Evolutionary conservation across 1,139 yeast genomes (phyloP).

Genomic region (Sugiyamaella sp.): DNA sequence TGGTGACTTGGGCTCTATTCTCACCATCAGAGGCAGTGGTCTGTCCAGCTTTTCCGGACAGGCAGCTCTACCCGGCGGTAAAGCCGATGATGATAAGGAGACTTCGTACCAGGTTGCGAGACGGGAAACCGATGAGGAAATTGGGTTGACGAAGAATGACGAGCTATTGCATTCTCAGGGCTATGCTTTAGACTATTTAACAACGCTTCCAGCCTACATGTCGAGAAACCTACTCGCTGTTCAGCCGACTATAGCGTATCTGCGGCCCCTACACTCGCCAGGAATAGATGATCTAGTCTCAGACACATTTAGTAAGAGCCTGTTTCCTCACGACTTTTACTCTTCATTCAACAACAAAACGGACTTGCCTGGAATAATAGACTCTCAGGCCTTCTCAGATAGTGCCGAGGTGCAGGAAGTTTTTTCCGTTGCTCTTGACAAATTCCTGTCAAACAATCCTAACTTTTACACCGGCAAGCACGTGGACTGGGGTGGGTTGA

Average conservation of each 20-base stretch:
- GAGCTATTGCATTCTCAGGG: slow-evolving; percentile 42
- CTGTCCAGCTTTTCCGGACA: slow-evolving; percentile 82
- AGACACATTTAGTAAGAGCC: slow-evolving; percentile 20
- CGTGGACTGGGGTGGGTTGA: slow-evolving; percentile 44
- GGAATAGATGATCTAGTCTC: slow-evolving; percentile 11
- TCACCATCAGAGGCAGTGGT: slow-evolving; percentile 74
- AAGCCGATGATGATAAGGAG: slow-evolving; percentile 50
- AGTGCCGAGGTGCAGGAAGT: slow-evolving; percentile 41
- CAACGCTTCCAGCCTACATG: slow-evolving; percentile 70
- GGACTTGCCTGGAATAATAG: slow-evolving; percentile 39
- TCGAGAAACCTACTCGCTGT: slow-evolving; percentile 83
- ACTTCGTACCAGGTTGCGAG: slow-evolving; percentile 72
- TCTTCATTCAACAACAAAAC: slow-evolving; percentile 35
- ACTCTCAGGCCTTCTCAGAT: slow-evolving; percentile 43
- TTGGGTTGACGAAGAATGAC: slow-evolving; percentile 65
- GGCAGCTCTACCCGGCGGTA: slow-evolving; percentile 82
- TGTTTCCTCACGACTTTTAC: slow-evolving; percentile 21
- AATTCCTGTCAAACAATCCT: slow-evolving; percentile 32
- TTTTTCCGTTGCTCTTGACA: slow-evolving; percentile 39
- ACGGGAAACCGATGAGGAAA: slow-evolving; percentile 85
- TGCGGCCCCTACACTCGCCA: slow-evolving; percentile 38
- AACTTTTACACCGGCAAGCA: slow-evolving; percentile 41
- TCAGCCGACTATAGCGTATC: slow-evolving; percentile 75
- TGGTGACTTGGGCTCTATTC: slow-evolving; percentile 75
- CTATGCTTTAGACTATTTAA: slow-evolving; percentile 52